phyloP scores from a whole-genome alignment of 202 grass and related monocot genomes.

The Zoysia matrella region DNA sequence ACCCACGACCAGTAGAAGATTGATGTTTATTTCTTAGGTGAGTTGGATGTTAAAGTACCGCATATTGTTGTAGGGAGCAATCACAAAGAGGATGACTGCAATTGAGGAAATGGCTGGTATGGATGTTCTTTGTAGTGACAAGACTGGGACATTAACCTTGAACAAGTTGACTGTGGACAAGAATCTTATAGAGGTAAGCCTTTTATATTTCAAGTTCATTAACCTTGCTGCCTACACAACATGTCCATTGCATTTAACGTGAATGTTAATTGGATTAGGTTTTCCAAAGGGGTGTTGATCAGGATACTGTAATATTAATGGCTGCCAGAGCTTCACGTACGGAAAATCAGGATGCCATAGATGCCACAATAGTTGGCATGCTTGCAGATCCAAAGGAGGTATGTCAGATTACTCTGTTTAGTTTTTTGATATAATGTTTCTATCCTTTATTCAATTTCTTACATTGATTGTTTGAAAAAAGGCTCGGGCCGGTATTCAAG shows the following conservation, averaged over 20 bases:
- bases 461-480: conserved; percentile 42
- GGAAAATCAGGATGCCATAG: conserved; percentile 99
- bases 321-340: conserved; percentile 88
- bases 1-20: not conserved
- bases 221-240: not conserved
- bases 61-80: conserved; percentile 69
- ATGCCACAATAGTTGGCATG: conserved; percentile 95
- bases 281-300: conserved; percentile 71
- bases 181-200: conserved; percentile 71
- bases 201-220: conserved; percentile 17
- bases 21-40: conserved; percentile 22
- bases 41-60: conserved; percentile 21
- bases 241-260: conserved; percentile 13
- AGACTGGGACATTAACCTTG: conserved; percentile 88
- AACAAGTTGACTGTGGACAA: conserved; percentile 91
- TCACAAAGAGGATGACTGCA: conserved; percentile 96
- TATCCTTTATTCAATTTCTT: conserved; percentile 22
- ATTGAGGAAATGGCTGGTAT: conserved; percentile 45
- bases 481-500: conserved; percentile 84
- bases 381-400: conserved; percentile 97
- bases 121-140: conserved; percentile 94
- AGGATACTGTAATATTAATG: conserved; percentile 86
- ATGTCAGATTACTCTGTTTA: conserved; percentile 11
- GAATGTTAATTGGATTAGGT: conserved; percentile 56
- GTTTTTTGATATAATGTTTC: not conserved